Conservation (phyloP, 345 rosid genomes). For the Geranium rotundifolium region DNA sequence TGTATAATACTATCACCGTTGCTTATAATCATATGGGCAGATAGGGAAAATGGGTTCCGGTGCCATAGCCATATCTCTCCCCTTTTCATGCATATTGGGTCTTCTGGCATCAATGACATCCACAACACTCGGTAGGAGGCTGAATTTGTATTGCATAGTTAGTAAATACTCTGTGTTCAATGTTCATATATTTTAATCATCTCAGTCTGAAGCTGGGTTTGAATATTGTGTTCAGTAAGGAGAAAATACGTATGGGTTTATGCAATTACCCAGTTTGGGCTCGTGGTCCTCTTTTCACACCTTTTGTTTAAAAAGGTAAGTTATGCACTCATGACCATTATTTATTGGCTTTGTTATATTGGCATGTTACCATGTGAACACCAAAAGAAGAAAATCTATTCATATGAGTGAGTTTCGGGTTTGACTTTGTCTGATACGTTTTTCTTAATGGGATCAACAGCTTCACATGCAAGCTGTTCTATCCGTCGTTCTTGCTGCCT, state of each 20-base stretch:
- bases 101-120: conserved; percentile 92
- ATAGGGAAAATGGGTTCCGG: conserved; percentile 65
- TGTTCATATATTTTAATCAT: background rate
- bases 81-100: conserved; percentile 84
- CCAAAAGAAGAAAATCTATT: too few relatives aligned
- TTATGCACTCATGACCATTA: background rate
- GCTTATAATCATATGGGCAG: conserved; percentile 25
- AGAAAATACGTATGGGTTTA: conserved; percentile 59
- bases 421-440: background rate
- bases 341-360: too few relatives aligned
- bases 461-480: conserved; percentile 57
- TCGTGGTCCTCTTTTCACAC: conserved; percentile 67
- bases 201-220: conserved; percentile 4
- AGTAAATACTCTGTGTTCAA: background rate
- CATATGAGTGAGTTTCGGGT: background rate
- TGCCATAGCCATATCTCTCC: conserved; percentile 86
- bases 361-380: too few relatives aligned
- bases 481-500: conserved; percentile 58
- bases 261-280: conserved; percentile 51
- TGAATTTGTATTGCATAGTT: background rate
- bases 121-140: conserved; percentile 72
- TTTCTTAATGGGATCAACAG: conserved; percentile 24
- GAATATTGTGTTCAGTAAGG: conserved; percentile 32
- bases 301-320: conserved; percentile 69
- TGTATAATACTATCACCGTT: background rate